phyloP scores from a whole-genome alignment of 257 asterid species.

The Plantago elongata region DNA sequence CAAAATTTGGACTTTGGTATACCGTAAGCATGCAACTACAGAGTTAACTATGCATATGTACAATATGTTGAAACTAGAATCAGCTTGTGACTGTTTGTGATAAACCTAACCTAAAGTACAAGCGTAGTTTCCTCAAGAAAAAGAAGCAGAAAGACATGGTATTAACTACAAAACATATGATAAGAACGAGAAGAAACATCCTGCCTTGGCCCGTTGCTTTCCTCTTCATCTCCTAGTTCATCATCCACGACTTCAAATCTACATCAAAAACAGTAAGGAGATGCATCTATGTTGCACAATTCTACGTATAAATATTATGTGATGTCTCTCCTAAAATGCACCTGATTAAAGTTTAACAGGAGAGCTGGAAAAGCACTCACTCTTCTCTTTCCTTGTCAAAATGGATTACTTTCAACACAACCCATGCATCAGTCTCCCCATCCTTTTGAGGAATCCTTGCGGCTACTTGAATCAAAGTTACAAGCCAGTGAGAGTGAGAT shows the following conservation, averaged over 20 bases:
- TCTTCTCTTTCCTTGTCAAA: conserved; percentile 54
- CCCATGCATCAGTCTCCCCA: conserved; percentile 57
- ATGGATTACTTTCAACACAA: conserved; percentile 54
- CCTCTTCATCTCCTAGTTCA: conserved; percentile 98
- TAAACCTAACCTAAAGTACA: too few relatives aligned
- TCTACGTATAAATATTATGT: not conserved
- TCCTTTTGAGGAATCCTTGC: conserved; percentile 57
- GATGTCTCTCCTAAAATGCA: not conserved
- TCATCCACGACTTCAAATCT: conserved; percentile 96
- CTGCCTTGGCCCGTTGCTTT: conserved; percentile 83
- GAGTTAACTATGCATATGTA: conserved; percentile 16
- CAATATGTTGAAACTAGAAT: not conserved
- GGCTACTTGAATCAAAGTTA: conserved; percentile 37
- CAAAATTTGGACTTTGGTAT: not conserved
- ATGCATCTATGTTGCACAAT: not conserved
- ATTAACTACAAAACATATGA: conserved; percentile 9
- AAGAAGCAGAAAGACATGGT: not conserved
- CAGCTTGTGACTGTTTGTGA: too few relatives aligned
- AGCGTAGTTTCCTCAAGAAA: not conserved
- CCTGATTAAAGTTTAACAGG: not conserved
- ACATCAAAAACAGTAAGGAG: conserved; percentile 17
- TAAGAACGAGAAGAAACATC: conserved; percentile 8
- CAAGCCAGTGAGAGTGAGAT: not conserved
- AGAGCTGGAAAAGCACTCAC: conserved; percentile 25
- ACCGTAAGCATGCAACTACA: not conserved